Base-by-base conservation (phyloP, 257 asterid species). In the Solanum clarkiae region DNA sequence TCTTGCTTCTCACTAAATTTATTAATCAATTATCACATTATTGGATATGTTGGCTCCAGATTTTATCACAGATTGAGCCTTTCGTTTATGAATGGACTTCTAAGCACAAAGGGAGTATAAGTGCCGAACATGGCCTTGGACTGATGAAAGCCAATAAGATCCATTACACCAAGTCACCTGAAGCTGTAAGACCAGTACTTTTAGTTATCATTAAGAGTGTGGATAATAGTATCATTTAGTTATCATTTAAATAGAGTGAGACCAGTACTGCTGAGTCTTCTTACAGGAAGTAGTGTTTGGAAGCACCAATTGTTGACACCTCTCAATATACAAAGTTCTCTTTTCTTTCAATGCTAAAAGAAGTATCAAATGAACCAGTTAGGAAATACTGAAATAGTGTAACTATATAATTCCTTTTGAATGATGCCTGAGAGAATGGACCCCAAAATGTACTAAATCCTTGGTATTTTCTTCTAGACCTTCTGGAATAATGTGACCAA, bases 71-170 rank as follows among this genome's bases (percentile, higher is more conserved):
- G 88, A 95, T 96, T 10, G 98, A 96, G 88, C 98, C 99, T 70
- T 96, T 96, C 86, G 97, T 96, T 74, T 96, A 95, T 68, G 98
- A 96, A 88, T 96, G 99, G 99, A 95, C 98, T 82, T 95, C 99
- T 56, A 93, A 92, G 91, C 97, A 96, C 85, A 91, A 90, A 6
- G 99, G 99, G 63, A 96, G 99, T 91, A 96, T 96, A 86, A 96
- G 99, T 44, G 98, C 99, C 0, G 99, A 96, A 89, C 99, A 96
- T 82, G 99, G 98, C 74, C 93, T 96, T 81, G 99, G 99, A 86
- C 88, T 94, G 88, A 94, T 96, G 99, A 96, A 96, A 92, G 99
- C 99, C 32, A 85, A 87, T 82, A 96, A 95, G 90, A 94, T 96
- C 80, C 93, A 95, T 84, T 96, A 95, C 92, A 95, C 98, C 98